Evolutionary conservation across 108 stramenopile genomes (phyloP).

Genomic region (Craspedostauros australis): DNA sequence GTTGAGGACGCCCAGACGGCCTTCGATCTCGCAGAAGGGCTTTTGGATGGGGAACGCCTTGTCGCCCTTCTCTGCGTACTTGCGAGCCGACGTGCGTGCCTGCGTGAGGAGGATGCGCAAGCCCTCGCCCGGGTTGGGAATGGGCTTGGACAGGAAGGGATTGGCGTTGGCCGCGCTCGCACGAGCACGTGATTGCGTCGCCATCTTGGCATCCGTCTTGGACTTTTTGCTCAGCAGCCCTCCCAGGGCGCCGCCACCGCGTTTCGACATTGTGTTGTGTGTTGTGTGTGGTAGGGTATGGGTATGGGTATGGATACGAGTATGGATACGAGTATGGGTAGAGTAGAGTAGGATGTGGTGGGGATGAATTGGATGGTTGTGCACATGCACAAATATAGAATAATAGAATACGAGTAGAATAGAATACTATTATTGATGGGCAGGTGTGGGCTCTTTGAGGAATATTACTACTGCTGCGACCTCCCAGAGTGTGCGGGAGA

Average conservation of each 20-base stretch:
- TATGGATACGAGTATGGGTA: too few relatives aligned
- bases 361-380: too few relatives aligned
- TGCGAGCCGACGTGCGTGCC: constrained; percentile 48
- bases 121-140: constrained; percentile 60
- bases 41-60: constrained; percentile 23
- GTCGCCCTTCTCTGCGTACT: constrained; percentile 15
- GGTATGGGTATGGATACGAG: too few relatives aligned
- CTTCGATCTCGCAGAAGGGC: constrained; percentile 76
- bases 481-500: too few relatives aligned
- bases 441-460: too few relatives aligned
- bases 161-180: constrained; percentile 11
- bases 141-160: constrained; percentile 54
- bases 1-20: constrained; percentile 61
- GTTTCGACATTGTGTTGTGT: constrained; percentile 30
- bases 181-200: constrained; percentile 1
- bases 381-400: too few relatives aligned
- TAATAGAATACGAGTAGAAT: too few relatives aligned
- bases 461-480: too few relatives aligned
- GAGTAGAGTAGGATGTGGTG: too few relatives aligned
- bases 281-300: too few relatives aligned
- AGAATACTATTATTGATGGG: too few relatives aligned
- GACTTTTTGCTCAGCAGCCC: constrained; percentile 22
- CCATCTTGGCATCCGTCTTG: constrained; percentile 27
- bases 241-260: constrained; percentile 9
- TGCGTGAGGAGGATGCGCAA: constrained; percentile 61